Percentiles rank a stretch among this genome's conserved stretches.
Conservation (phyloP, 2,329 filamentous ascomycete species). For the Ophiostoma pallidulum region DNA sequence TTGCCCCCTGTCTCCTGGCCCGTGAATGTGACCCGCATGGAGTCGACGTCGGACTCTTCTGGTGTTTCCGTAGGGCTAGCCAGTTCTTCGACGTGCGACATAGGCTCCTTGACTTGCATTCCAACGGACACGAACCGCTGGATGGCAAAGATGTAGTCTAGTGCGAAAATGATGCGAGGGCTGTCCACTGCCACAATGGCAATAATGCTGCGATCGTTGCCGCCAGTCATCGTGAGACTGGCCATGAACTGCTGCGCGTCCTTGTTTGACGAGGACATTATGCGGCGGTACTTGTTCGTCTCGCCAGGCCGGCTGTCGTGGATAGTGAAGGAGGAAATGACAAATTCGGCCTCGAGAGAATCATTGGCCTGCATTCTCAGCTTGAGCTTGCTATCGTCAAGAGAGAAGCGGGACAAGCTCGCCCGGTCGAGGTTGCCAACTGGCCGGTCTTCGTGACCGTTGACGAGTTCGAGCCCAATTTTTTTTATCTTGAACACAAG, state of each 20-base stretch:
- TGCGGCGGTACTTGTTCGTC: slow-evolving; percentile 92
- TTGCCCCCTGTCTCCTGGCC: slow-evolving; percentile 23
- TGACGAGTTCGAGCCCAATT: slow-evolving; percentile 78
- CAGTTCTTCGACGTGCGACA: slow-evolving; percentile 34
- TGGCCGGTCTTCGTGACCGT: slow-evolving; percentile 64
- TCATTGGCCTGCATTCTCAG: slow-evolving; percentile 86
- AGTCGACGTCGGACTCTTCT: slow-evolving; percentile 51
- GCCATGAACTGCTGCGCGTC: slow-evolving; percentile 98
- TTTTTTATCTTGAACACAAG: slow-evolving; percentile 82
- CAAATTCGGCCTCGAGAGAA: slow-evolving; percentile 82
- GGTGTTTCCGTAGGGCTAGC: slow-evolving; percentile 47
- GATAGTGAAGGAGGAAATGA: slow-evolving; percentile 92
- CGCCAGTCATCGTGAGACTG: slow-evolving; percentile 83
- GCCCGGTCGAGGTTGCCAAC: slow-evolving; percentile 69
- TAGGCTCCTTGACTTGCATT: slow-evolving; percentile 50
- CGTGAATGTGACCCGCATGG: slow-evolving; percentile 39
- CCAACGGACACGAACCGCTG: slow-evolving; percentile 73
- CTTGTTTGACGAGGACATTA: slow-evolving; percentile 95
- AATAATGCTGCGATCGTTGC: slow-evolving; percentile 70
- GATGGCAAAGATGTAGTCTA: slow-evolving; percentile 90
- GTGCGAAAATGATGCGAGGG: slow-evolving; percentile 83
- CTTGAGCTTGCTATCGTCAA: slow-evolving; percentile 88
- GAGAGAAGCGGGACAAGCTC: slow-evolving; percentile 85
- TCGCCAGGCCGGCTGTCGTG: slow-evolving; percentile 82
- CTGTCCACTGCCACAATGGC: slow-evolving; percentile 92